These are phyloP conservation scores for Aspergillus melleus DNA, from an alignment of 2,329 filamentous ascomycete genomes.

Conservation along the genomic window DNA sequence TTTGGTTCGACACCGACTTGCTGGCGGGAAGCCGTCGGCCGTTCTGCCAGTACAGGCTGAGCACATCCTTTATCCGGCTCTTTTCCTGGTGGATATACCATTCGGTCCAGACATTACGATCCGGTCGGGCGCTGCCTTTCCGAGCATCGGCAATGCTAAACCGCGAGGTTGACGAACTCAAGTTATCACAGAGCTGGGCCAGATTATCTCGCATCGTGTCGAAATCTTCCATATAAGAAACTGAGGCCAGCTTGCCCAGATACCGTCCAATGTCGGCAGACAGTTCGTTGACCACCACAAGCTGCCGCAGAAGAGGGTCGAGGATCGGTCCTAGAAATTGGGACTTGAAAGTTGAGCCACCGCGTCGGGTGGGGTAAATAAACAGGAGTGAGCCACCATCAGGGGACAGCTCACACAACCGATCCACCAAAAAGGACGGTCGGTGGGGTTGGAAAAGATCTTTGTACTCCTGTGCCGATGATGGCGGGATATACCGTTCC, in stretches of 20 bases:
- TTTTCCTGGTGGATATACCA: slow-evolving; percentile 68
- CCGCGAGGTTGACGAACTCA: slow-evolving; percentile 40
- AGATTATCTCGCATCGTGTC: slow-evolving; percentile 49
- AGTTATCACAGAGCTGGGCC: slow-evolving; percentile 38
- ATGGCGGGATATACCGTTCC: slow-evolving; percentile 66
- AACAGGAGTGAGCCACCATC: slow-evolving; percentile 60
- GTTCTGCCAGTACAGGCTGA: slow-evolving; percentile 44
- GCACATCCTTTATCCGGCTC: slow-evolving; percentile 55
- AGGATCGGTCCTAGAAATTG: slow-evolving; percentile 62
- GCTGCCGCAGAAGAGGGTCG: slow-evolving; percentile 60
- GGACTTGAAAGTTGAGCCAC: slow-evolving; percentile 58
- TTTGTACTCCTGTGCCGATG: slow-evolving; percentile 57
- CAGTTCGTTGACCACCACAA: slow-evolving; percentile 60
- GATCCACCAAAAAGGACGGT: slow-evolving; percentile 60
- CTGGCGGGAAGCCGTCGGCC: slow-evolving; percentile 34
- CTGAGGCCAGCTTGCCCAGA: slow-evolving; percentile 56
- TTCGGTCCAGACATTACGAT: slow-evolving; percentile 58
- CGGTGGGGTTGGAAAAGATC: slow-evolving; percentile 58
- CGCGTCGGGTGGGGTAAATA: slow-evolving; percentile 61
- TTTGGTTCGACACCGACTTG: slow-evolving; percentile 26
- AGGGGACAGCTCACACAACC: slow-evolving; percentile 59
- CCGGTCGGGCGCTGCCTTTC: slow-evolving; percentile 52
- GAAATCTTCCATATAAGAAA: slow-evolving; percentile 57
- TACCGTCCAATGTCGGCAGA: slow-evolving; percentile 57
- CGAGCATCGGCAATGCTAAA: slow-evolving; percentile 52